A percentile compares a stretch with the other conserved stretches of the same genome.
Evolutionary conservation across 768 basidiomycete genomes (phyloP).

Genomic region (Mycena chlorophos): DNA sequence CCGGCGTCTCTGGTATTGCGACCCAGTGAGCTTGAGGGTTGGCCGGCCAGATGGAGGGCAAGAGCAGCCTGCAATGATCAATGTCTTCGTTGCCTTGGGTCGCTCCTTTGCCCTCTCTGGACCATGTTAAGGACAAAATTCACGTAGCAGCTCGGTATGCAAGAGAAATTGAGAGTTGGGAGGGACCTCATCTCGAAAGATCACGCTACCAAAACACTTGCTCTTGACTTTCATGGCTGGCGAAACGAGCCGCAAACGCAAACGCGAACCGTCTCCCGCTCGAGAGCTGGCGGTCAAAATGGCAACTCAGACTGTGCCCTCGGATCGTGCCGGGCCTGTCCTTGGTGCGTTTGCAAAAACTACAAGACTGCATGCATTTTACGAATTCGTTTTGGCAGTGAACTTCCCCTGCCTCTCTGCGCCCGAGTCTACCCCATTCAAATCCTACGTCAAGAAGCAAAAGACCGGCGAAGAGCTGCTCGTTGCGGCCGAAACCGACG

Average conservation of each 20-base stretch:
- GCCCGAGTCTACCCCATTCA: conserved; percentile 33
- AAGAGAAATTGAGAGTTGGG: background rate
- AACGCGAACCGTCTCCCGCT: conserved; percentile 38
- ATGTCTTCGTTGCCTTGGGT: no score
- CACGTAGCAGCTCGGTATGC: no score
- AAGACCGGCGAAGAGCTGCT: conserved; percentile 37
- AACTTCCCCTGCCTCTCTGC: conserved; percentile 19
- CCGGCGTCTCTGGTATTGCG: no score
- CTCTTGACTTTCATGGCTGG: background rate
- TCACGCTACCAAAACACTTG: background rate
- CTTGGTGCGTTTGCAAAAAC: conserved; percentile 39
- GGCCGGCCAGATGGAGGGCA: no score
- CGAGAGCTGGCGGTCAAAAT: conserved; percentile 38
- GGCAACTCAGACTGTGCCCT: conserved; percentile 28
- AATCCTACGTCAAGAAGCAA: conserved; percentile 46
- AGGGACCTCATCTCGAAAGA: background rate
- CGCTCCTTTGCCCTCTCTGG: no score
- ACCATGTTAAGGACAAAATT: no score
- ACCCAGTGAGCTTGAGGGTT: no score
- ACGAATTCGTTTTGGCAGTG: conserved; percentile 10
- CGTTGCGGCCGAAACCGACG: conserved; percentile 81
- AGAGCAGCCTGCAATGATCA: no score
- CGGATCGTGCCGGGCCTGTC: conserved; percentile 46
- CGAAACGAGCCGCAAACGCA: conserved; percentile 40
- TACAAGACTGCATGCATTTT: conserved; percentile 7